A percentile compares a stretch with the other conserved stretches of the same genome.
Evolutionary conservation across 495 filamentous ascomycete species (phyloP).

Genomic region (Penicillium macrosclerotiorum): DNA sequence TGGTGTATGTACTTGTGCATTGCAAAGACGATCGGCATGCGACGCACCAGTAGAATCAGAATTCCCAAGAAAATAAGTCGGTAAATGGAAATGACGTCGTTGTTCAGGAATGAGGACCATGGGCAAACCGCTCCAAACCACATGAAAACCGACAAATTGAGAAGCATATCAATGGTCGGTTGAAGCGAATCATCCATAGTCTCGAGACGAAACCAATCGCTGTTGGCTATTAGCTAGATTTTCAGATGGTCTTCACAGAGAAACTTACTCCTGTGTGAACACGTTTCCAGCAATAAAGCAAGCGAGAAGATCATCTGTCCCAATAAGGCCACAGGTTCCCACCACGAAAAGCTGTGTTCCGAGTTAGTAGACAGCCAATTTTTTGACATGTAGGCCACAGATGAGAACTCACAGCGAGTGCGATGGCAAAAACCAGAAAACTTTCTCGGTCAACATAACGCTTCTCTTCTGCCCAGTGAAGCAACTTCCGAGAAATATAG

Average conservation of each 20-base stretch:
- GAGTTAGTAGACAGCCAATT: constrained; percentile 12
- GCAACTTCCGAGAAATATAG: constrained; percentile 74
- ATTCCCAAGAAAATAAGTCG: constrained; percentile 76
- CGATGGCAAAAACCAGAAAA: constrained; percentile 84
- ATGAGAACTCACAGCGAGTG: constrained; percentile 62
- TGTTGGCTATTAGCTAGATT: constrained; percentile 18
- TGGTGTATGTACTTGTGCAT: constrained; percentile 77
- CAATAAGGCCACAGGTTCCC: constrained; percentile 85
- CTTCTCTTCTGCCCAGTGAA: constrained; percentile 80
- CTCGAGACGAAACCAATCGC: constrained; percentile 88
- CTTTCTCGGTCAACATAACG: constrained; percentile 87
- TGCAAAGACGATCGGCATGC: constrained; percentile 71
- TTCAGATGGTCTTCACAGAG: not conserved
- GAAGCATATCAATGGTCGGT: constrained; percentile 84
- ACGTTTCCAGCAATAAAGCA: constrained; percentile 93
- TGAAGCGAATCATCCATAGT: constrained; percentile 87
- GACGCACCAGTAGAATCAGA: constrained; percentile 75
- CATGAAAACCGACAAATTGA: constrained; percentile 84
- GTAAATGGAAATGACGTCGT: constrained; percentile 70
- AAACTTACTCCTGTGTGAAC: constrained; percentile 74
- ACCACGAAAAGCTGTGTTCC: constrained; percentile 65
- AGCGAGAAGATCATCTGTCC: constrained; percentile 87
- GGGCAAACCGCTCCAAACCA: constrained; percentile 91
- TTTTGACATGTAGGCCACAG: constrained; percentile 3
- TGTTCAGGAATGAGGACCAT: constrained; percentile 68